Percentiles rank a stretch among this genome's conserved stretches.
Evolutionary conservation across 2,329 filamentous ascomycete genomes (phyloP).

Genomic region (Apiospora malaysiana): DNA sequence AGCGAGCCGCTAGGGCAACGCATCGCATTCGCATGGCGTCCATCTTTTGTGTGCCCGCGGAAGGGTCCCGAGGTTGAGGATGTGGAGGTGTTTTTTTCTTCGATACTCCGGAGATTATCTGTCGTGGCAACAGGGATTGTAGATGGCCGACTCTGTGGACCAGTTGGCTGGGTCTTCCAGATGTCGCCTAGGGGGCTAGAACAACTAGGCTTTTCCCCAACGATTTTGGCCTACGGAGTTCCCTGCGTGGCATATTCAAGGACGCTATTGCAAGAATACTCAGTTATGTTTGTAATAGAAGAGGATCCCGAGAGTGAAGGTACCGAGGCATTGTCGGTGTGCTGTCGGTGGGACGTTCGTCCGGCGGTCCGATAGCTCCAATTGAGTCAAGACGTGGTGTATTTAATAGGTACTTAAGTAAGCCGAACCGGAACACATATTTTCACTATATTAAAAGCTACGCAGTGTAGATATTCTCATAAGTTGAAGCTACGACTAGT

Average conservation of each 20-base stretch:
- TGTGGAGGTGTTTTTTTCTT: conserved; percentile 4
- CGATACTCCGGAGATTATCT: conserved; percentile 11
- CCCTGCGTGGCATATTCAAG: background rate
- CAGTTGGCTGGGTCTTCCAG: background rate
- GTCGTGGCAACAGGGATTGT: background rate
- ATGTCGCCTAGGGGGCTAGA: conserved; percentile 3
- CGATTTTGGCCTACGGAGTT: background rate
- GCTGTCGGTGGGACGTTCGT: background rate
- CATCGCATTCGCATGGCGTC: conserved; percentile 12
- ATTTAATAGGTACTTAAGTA: no score
- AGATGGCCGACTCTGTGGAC: background rate
- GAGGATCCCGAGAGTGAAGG: background rate
- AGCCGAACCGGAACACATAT: background rate
- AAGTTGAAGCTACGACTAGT: background rate
- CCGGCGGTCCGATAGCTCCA: background rate
- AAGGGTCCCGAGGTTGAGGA: conserved; percentile 14
- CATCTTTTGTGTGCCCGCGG: conserved; percentile 9
- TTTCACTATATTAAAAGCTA: background rate
- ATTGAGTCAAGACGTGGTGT: background rate
- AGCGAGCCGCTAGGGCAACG: conserved; percentile 9
- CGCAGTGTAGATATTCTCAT: background rate
- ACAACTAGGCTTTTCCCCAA: background rate
- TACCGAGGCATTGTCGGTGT: conserved; percentile 3
- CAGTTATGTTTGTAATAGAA: background rate
- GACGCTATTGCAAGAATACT: background rate